A percentile compares a stretch with the other conserved stretches of the same genome.
Conservation (phyloP, 176 grass and related monocot species). For the Urochloa ruziziensis region DNA sequence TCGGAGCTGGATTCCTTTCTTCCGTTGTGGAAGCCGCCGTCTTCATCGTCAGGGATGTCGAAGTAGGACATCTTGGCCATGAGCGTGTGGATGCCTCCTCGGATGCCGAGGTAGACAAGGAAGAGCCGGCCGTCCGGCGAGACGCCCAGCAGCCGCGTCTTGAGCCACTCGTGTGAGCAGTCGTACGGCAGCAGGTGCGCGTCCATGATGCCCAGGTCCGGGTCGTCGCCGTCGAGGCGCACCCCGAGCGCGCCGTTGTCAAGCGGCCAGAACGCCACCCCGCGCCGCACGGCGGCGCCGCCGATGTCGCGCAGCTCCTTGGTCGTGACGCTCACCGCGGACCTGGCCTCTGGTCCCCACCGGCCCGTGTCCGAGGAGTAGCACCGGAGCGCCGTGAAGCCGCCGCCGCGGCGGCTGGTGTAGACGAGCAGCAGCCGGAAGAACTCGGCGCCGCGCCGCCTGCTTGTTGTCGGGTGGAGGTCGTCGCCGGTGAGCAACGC, state of each 20-base stretch:
- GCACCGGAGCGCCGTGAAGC: constrained; percentile 9
- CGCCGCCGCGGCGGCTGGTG: background rate
- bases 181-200: constrained; percentile 17
- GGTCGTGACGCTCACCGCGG: background rate
- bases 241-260: constrained; percentile 10
- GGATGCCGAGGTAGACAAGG: background rate
- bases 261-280: background rate
- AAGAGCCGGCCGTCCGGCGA: constrained; percentile 42
- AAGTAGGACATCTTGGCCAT: background rate
- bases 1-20: background rate
- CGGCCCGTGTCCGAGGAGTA: constrained; percentile 10
- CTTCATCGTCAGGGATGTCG: background rate
- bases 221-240: background rate
- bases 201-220: background rate
- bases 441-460: background rate
- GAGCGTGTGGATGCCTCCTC: no score
- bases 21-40: background rate
- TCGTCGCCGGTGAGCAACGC: constrained; percentile 25
- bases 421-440: constrained; percentile 1
- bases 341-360: background rate
- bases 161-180: background rate
- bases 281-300: background rate
- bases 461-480: background rate
- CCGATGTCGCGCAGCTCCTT: background rate
- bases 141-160: constrained; percentile 36